Evolutionary conservation across 495 filamentous ascomycete species (phyloP), one percentile per base, ranked within the genome.

Genomic region (Massariosphaeria phaeospora): DNA sequence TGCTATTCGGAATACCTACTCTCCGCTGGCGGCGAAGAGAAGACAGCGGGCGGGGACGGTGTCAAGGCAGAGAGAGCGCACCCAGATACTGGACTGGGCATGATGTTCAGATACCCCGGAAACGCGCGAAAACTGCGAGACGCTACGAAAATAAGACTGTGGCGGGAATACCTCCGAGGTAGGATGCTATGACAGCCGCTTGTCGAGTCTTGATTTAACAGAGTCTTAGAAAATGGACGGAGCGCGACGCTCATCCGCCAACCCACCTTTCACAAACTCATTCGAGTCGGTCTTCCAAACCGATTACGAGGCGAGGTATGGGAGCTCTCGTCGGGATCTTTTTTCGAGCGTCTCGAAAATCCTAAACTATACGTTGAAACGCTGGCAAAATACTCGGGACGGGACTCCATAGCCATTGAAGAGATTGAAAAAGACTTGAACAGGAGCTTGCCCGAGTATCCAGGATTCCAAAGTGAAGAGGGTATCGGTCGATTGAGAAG

Each of bases 351-450:
- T 23, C 76, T 98, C 9, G 84, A 95, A 65, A 86, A 84, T 17
- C 93, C 93, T 1, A 87, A 79, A 10, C 73, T 91, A 8, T 98
- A 90, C 60, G 69, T 75, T 20, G 86, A 98, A 27, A 97, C 89
- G 5, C 76, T 98, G 18, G 71, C 80, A 17, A 89, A 95, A 63
- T 89, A 84, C 53, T 76, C 81, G 3, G 93, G 93, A 9, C 77
- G 81, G 58, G 85, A 89, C 52, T 96, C 91, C 1, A 75, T 96
- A 51, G 93, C 93, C 2, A 96, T 97, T 54, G 93, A 98, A 64
- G 93, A 98, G 72, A 98, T 98, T 53, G 93, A 98, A 64, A 98
- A 98, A 65, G 93, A 98, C 63, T 72, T 98, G 40, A 98, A 98
- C 67, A 80, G 93, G 55, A 95, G 89, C 74, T 73, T 98, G 51